A percentile compares a stretch with the other conserved stretches of the same genome.
Conservation (phyloP, 768 basidiomycete species). For the Mycena galopus region DNA sequence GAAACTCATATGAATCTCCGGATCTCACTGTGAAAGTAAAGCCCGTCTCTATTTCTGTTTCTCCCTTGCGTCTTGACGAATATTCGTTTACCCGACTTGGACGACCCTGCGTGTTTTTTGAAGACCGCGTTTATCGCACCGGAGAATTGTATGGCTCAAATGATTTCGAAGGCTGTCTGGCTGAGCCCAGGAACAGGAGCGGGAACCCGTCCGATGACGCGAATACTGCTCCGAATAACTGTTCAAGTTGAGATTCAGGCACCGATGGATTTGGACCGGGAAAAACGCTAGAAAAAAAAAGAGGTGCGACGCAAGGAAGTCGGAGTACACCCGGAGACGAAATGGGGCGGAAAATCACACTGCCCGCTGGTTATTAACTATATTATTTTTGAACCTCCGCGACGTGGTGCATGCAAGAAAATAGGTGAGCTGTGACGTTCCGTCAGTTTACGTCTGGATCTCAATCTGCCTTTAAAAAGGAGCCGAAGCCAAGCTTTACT, state of each 20-base stretch:
- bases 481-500: conserved; percentile 19
- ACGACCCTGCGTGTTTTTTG: neutral
- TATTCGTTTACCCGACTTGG: neutral
- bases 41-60: neutral
- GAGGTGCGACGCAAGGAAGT: neutral
- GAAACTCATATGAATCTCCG: neutral
- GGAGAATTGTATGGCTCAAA: neutral
- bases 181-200: conserved; percentile 27
- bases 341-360: neutral
- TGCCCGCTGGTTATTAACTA: neutral
- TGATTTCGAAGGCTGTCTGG: conserved; percentile 24
- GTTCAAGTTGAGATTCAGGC: neutral
- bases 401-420: neutral
- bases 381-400: neutral
- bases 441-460: conserved; percentile 32
- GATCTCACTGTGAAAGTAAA: neutral
- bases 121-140: conserved; percentile 30
- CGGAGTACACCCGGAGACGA: neutral
- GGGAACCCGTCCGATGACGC: neutral
- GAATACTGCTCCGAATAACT: conserved; percentile 25
- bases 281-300: neutral
- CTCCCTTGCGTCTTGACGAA: neutral
- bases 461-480: conserved; percentile 50
- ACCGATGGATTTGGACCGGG: neutral
- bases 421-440: neutral